Conservation (phyloP, 1,139 yeast genomes). For the Yamadazyma diospyri region DNA sequence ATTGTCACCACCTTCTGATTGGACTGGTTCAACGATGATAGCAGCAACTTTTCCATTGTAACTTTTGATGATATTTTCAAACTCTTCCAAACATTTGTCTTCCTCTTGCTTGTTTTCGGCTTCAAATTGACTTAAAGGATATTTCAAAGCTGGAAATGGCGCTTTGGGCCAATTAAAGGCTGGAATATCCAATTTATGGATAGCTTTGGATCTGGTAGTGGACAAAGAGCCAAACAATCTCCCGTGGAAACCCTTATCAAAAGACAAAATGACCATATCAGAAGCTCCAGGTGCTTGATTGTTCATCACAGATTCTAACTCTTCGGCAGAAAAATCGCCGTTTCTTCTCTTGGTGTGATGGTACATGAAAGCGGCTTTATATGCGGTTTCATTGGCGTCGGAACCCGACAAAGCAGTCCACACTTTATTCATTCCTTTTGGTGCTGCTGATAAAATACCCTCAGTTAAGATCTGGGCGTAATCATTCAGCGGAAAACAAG, state of each 20-base stretch:
- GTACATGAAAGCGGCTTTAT: conserved; percentile 74
- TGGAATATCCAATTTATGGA: conserved; percentile 73
- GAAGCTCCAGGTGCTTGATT: conserved; percentile 68
- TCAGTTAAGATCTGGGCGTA: conserved; percentile 47
- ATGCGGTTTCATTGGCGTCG: conserved; percentile 75
- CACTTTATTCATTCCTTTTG: conserved; percentile 59
- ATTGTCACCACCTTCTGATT: conserved; percentile 87
- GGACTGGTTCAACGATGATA: conserved; percentile 74
- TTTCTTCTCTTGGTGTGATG: conserved; percentile 57
- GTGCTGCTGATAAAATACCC: conserved; percentile 64
- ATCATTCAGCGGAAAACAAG: conserved; percentile 65
- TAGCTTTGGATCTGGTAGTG: conserved; percentile 69
- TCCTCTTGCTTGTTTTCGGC: conserved; percentile 58
- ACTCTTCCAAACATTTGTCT: conserved; percentile 52
- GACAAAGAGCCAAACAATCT: conserved; percentile 72
- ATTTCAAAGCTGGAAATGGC: conserved; percentile 63
- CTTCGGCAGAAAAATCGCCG: conserved; percentile 52
- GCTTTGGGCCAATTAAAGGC: conserved; percentile 78
- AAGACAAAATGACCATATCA: conserved; percentile 62
- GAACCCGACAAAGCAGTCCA: conserved; percentile 76
- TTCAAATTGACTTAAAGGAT: conserved; percentile 55
- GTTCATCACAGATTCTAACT: conserved; percentile 59
- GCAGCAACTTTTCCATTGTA: conserved; percentile 61
- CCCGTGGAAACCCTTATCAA: conserved; percentile 73
- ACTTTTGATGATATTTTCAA: conserved; percentile 49